These are phyloP conservation scores for Penicillium sp. DNA, from an alignment of 2,329 filamentous ascomycete genomes.

Conservation along the genomic window DNA sequence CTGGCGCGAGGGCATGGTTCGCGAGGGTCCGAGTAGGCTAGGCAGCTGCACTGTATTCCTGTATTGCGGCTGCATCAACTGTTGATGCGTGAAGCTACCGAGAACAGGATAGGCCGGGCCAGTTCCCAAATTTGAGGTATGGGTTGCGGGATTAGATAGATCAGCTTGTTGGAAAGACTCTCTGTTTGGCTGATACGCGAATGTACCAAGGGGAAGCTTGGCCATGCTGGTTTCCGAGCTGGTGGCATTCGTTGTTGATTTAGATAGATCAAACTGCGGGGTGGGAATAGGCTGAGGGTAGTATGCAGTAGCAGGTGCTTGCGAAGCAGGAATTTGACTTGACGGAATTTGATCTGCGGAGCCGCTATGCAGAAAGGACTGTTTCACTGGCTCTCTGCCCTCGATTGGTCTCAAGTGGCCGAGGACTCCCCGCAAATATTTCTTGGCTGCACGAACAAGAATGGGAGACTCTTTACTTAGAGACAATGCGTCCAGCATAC, in stretches of 20 bases:
- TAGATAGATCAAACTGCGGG: not conserved
- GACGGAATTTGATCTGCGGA: not conserved
- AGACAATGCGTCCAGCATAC: constrained; percentile 64
- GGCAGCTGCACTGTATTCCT: not conserved
- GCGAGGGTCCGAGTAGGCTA: not conserved
- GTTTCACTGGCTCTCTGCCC: constrained; percentile 30
- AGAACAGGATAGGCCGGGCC: not conserved
- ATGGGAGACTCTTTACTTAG: constrained; percentile 56
- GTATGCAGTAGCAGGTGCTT: not conserved
- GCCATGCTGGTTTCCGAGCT: not conserved
- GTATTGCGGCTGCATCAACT: not conserved
- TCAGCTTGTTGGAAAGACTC: not conserved
- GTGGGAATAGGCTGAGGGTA: not conserved
- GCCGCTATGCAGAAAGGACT: not conserved
- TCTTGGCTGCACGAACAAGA: constrained; percentile 54
- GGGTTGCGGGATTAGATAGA: not conserved
- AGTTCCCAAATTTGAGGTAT: not conserved
- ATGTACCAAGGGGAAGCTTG: not conserved
- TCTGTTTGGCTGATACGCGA: not conserved
- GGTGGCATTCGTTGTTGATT: not conserved
- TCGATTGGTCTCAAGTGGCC: constrained; percentile 42
- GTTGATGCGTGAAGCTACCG: not conserved
- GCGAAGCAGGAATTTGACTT: not conserved
- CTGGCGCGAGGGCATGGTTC: not conserved
- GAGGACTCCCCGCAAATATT: constrained; percentile 59